Percentiles rank a stretch among this genome's conserved stretches.
These are phyloP conservation scores for Cercospora berteroae DNA, from an alignment of 2,329 filamentous ascomycete genomes.

Conservation along the genomic window DNA sequence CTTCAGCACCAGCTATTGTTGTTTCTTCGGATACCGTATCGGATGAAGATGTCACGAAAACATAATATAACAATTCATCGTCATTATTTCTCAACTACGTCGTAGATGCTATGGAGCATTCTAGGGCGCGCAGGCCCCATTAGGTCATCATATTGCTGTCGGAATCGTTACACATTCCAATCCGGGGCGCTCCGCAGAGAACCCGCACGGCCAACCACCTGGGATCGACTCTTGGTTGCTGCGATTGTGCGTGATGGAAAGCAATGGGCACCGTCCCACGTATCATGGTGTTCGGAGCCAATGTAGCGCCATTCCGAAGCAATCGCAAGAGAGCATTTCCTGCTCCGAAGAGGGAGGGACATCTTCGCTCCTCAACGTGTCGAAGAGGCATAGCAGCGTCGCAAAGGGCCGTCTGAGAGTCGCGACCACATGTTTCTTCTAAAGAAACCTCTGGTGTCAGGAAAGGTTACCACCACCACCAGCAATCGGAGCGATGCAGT, in stretches of 20 bases:
- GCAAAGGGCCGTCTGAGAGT: background rate
- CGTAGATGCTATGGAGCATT: background rate
- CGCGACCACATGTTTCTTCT: background rate
- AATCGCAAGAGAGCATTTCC: background rate
- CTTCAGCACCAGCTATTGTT: conserved; percentile 10
- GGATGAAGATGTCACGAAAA: background rate
- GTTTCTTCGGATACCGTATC: conserved; percentile 8
- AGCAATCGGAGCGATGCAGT: background rate
- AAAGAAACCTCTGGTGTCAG: too few species aligned
- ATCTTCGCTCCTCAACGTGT: background rate
- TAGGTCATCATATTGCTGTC: background rate
- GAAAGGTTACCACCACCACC: background rate
- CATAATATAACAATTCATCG: background rate
- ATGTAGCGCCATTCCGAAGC: background rate
- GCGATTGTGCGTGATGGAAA: background rate
- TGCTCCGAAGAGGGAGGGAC: background rate
- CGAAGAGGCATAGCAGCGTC: background rate
- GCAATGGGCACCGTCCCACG: background rate
- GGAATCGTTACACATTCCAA: background rate
- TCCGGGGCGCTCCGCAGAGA: background rate
- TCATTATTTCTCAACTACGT: background rate
- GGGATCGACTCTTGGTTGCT: background rate
- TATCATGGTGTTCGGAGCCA: background rate
- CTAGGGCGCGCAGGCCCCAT: background rate
- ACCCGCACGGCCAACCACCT: background rate